Conservation (phyloP, 441 rosid genomes). For the Pelargonium fulgidum region DNA sequence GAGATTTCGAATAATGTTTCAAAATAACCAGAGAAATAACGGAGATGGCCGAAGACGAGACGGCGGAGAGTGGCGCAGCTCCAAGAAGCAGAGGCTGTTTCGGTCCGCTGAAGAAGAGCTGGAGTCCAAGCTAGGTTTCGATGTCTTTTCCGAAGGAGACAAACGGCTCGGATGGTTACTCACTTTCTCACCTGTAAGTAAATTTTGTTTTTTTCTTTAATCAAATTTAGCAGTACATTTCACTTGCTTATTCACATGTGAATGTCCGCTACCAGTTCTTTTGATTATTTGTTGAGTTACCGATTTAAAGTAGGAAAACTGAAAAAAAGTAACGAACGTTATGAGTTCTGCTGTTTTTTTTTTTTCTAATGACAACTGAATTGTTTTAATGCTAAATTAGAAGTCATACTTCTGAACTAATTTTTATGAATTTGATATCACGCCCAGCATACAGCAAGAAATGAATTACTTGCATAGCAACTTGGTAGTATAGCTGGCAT, state of each 20-base stretch:
- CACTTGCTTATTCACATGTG: background rate
- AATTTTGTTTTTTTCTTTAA: background rate
- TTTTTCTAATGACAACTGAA: too few species aligned
- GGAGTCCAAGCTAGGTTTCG: conserved; percentile 85
- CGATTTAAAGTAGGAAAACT: too few species aligned
- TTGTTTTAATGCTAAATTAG: too few species aligned
- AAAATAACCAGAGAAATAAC: conserved; percentile 24
- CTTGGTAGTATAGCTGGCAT: too few species aligned
- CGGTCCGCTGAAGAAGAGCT: conserved; percentile 79
- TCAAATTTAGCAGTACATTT: background rate
- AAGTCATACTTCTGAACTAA: too few species aligned
- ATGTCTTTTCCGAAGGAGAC: conserved; percentile 83
- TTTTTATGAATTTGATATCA: too few species aligned
- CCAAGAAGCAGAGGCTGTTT: conserved; percentile 60
- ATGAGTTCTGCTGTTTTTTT: too few species aligned
- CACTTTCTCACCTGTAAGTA: conserved; percentile 66
- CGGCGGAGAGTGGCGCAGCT: conserved; percentile 42
- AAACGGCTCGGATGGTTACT: conserved; percentile 96
- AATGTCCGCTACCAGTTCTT: too few species aligned
- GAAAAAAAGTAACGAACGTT: too few species aligned
- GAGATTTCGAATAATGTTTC: background rate
- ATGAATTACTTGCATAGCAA: too few species aligned
- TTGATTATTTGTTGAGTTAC: too few species aligned
- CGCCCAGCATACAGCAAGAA: too few species aligned
- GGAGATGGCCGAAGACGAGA: conserved; percentile 51